Base-by-base conservation (phyloP, 2,329 filamentous ascomycete species). In the Xylaria sp. region DNA sequence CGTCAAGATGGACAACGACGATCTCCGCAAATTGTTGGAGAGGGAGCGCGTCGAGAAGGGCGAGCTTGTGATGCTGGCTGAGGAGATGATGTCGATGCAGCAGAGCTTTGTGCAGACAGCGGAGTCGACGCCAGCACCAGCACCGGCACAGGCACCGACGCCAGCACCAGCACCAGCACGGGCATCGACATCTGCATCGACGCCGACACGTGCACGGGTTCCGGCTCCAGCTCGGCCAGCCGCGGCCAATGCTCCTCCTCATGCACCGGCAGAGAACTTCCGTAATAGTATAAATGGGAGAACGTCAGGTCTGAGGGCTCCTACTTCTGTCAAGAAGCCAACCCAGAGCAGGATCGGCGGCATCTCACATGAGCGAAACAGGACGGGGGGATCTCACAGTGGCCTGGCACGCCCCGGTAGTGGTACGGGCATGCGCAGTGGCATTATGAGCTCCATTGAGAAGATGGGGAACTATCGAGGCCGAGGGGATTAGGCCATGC, bases 401-500 rank as follows among this genome's bases (percentile, higher is more conserved):
- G 78, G 75, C 7, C 64, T 82, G 48, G 76, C 79, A 38, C 73
- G 81, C 56, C 81, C 80, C 13, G 77, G 78, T 56, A 80, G 76
- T 59, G 77, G 76, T 34, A 61, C 74, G 56, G 74, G 74, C 7
- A 66, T 71, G 59, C 72, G 90, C 65, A 90, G 88, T 67, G 86
- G 88, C 52, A 88, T 94, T 66, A 87, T 95, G 87, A 89, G 82
- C 64, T 91, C 89, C 17, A 94, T 95, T 70, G 91, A 95, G 78
- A 85, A 87, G 73, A 95, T 95, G 91, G 91, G 91, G 8, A 86
- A 79, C 63, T 78, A 84, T 62, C 71, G 80, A 13, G 75, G 78
- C 7, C 74, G 78, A 39, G 75, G 40, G 20, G 57, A 61, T 16
- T 61, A 58, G 34, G 19, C 16, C 21, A 43, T 38, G 26, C 11